These are phyloP conservation scores for Bruguiera parviflora DNA, from an alignment of 345 rosid species.

Conservation along the genomic window DNA sequence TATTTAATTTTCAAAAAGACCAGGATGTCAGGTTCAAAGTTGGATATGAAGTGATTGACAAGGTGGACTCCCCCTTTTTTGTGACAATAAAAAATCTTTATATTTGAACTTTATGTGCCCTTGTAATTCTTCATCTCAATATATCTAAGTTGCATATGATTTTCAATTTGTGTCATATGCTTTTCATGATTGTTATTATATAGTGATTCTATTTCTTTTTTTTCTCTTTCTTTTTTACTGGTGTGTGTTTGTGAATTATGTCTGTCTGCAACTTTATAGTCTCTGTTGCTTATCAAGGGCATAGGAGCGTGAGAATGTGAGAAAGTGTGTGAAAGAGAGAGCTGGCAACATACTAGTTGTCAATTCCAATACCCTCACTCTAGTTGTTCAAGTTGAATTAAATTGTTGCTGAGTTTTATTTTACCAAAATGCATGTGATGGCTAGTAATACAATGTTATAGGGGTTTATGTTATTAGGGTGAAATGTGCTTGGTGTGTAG, in stretches of 20 bases:
- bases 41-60: slow-evolving; percentile 67
- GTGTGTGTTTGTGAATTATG: background rate
- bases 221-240: too few relatives aligned
- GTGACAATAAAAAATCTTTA: background rate
- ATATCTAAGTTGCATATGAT: background rate
- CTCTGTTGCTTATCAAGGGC: background rate
- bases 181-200: background rate
- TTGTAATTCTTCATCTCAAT: background rate
- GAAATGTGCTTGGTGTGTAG: too few relatives aligned
- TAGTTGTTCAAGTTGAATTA: too few relatives aligned
- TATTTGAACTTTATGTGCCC: background rate
- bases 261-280: background rate
- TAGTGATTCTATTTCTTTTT: too few relatives aligned
- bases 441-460: too few relatives aligned
- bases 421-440: too few relatives aligned
- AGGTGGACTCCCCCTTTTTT: slow-evolving; percentile 40
- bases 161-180: background rate
- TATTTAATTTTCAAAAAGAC: slow-evolving; percentile 65
- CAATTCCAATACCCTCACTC: too few relatives aligned
- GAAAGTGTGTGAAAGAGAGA: too few relatives aligned
- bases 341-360: too few relatives aligned
- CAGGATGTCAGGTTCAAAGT: slow-evolving; percentile 80
- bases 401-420: too few relatives aligned
- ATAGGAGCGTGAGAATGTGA: too few relatives aligned
- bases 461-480: too few relatives aligned